phyloP scores from a whole-genome alignment of 768 basidiomycete species.

The Boletus rex-veris region DNA sequence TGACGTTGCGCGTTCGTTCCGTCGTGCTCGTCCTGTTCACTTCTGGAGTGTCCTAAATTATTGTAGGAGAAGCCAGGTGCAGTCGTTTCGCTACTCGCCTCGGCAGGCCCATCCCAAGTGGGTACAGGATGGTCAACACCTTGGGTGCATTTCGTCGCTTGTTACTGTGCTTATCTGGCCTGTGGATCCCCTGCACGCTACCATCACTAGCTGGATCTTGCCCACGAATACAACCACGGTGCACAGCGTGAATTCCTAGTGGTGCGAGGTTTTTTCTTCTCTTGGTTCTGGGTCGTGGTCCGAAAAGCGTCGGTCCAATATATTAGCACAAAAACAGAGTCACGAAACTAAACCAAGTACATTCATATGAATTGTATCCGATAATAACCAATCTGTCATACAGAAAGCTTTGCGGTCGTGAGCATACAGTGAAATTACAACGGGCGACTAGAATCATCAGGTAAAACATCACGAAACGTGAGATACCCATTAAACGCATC shows the following conservation, averaged over 20 bases:
- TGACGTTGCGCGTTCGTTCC: too few relatives aligned
- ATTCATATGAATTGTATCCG: too few relatives aligned
- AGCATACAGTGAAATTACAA: too few relatives aligned
- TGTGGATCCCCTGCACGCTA: neutral
- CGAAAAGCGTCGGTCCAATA: neutral
- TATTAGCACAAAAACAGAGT: neutral
- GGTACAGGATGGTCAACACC: constrained; percentile 4
- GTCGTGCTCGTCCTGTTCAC: too few relatives aligned
- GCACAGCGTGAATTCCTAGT: constrained; percentile 8
- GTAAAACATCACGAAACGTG: neutral
- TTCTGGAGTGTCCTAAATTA: too few relatives aligned
- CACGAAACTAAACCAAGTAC: too few relatives aligned
- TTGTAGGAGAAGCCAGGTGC: too few relatives aligned
- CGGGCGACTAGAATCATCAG: neutral
- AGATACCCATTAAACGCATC: constrained; percentile 16
- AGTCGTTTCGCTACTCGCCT: too few relatives aligned
- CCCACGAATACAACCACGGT: constrained; percentile 23
- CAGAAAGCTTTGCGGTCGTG: too few relatives aligned
- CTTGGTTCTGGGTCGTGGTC: neutral
- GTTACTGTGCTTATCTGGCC: neutral
- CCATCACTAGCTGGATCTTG: neutral
- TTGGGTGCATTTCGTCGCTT: neutral
- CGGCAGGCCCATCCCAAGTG: too few relatives aligned
- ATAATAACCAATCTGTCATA: too few relatives aligned
- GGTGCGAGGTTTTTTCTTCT: constrained; percentile 5